Percentiles rank a stretch among this genome's conserved stretches.
These are phyloP conservation scores for Aurantiochytrium sp. DNA, from an alignment of 108 stramenopile genomes.

Conservation along the genomic window DNA sequence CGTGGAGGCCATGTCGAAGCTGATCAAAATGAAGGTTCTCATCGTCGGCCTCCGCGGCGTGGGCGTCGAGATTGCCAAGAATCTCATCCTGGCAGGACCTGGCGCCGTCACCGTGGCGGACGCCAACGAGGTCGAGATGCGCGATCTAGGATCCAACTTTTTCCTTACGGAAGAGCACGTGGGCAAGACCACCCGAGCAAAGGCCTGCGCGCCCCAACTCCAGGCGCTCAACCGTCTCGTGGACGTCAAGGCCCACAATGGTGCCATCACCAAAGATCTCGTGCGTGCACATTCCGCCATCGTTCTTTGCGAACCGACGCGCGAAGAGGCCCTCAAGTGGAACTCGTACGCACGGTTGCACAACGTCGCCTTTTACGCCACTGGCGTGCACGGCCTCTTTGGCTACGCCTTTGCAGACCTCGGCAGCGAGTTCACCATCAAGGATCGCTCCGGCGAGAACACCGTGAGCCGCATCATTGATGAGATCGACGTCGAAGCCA, in stretches of 20 bases:
- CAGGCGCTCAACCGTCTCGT: slow-evolving; percentile 50
- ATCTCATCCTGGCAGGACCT: slow-evolving; percentile 50
- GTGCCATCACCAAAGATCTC: neutral
- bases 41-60: slow-evolving; percentile 55
- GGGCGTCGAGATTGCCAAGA: slow-evolving; percentile 52
- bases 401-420: slow-evolving; percentile 46
- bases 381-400: slow-evolving; percentile 38
- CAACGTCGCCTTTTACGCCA: slow-evolving; percentile 32
- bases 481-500: slow-evolving; percentile 26
- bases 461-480: slow-evolving; percentile 43
- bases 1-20: slow-evolving; percentile 35
- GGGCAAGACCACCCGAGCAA: slow-evolving; percentile 20
- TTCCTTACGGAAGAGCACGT: slow-evolving; percentile 45
- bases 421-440: slow-evolving; percentile 29
- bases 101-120: slow-evolving; percentile 29
- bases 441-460: slow-evolving; percentile 43
- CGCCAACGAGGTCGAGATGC: slow-evolving; percentile 15
- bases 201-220: slow-evolving; percentile 3
- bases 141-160: slow-evolving; percentile 52
- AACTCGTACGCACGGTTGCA: neutral
- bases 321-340: slow-evolving; percentile 33
- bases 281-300: slow-evolving; percentile 29
- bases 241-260: slow-evolving; percentile 30
- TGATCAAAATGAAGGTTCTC: slow-evolving; percentile 39
- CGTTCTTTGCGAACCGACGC: slow-evolving; percentile 21